Conservation (phyloP, 805 yeast genomes). For the Debaryomyces hansenii region DNA sequence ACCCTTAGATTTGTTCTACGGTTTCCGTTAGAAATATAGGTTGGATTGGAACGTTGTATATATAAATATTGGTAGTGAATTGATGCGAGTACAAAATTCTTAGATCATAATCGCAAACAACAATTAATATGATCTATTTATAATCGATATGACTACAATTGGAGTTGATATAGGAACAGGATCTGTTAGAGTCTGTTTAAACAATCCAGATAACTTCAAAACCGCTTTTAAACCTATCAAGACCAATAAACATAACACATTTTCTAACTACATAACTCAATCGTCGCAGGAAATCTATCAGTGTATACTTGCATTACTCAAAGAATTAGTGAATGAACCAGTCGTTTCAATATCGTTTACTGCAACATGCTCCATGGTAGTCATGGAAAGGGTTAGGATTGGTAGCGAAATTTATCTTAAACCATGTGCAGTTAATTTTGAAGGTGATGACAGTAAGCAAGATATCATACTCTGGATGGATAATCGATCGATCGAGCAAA, state of each 20-base stretch:
- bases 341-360: slow-evolving; percentile 29
- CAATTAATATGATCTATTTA: too few species aligned
- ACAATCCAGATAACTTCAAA: slow-evolving; percentile 15
- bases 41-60: too few species aligned
- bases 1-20: too few species aligned
- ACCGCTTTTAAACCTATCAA: slow-evolving; percentile 16
- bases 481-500: slow-evolving; percentile 38
- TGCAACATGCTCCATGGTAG: slow-evolving; percentile 63
- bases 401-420: slow-evolving; percentile 23
- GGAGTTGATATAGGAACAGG: slow-evolving; percentile 57
- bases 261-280: slow-evolving; percentile 34
- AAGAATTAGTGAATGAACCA: slow-evolving; percentile 2
- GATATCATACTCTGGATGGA: slow-evolving; percentile 66
- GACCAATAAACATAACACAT: slow-evolving; percentile 12
- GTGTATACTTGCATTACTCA: slow-evolving; percentile 25
- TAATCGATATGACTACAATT: slow-evolving; percentile 8
- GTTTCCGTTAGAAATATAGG: too few species aligned
- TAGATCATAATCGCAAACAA: too few species aligned
- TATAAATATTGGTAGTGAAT: too few species aligned
- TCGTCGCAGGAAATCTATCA: slow-evolving; percentile 38
- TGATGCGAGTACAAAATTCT: too few species aligned
- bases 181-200: slow-evolving; percentile 43
- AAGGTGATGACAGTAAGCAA: slow-evolving; percentile 17
- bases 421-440: slow-evolving; percentile 26
- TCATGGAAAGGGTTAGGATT: slow-evolving; percentile 22